A percentile compares a stretch with the other conserved stretches of the same genome.
Evolutionary conservation across 2,329 filamentous ascomycete genomes (phyloP).

Genomic region (Didymella pinodella): DNA sequence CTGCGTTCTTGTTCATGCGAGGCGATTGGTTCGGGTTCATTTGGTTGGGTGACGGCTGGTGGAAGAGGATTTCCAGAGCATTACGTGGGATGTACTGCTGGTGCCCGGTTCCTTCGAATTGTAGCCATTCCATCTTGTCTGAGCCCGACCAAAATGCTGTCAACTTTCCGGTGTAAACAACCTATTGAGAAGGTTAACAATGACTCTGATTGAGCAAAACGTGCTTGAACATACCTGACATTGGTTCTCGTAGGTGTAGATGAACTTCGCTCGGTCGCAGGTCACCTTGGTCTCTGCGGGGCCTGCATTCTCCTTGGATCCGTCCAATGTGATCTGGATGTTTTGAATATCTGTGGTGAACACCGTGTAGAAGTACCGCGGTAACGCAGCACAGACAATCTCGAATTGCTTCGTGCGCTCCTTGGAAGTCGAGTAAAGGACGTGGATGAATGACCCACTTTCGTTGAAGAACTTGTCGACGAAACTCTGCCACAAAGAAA

Average conservation of each 20-base stretch:
- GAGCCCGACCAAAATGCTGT: slow-evolving; percentile 79
- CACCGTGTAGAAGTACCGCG: slow-evolving; percentile 88
- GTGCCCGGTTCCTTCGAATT: slow-evolving; percentile 78
- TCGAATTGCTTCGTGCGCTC: slow-evolving; percentile 83
- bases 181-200: slow-evolving; percentile 56
- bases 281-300: slow-evolving; percentile 76
- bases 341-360: slow-evolving; percentile 83
- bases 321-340: slow-evolving; percentile 86
- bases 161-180: slow-evolving; percentile 79
- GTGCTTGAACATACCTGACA: slow-evolving; percentile 70
- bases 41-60: slow-evolving; percentile 56
- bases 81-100: slow-evolving; percentile 84
- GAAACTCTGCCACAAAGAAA: slow-evolving; percentile 80
- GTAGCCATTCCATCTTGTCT: slow-evolving; percentile 83
- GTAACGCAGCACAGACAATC: slow-evolving; percentile 79
- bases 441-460: slow-evolving; percentile 77
- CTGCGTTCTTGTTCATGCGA: slow-evolving; percentile 62
- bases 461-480: slow-evolving; percentile 82
- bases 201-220: neutral
- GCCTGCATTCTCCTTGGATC: slow-evolving; percentile 64
- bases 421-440: slow-evolving; percentile 62
- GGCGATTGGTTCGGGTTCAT: slow-evolving; percentile 64
- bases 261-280: slow-evolving; percentile 77
- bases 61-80: slow-evolving; percentile 58
- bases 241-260: slow-evolving; percentile 87